A percentile compares a stretch with the other conserved stretches of the same genome.
These are phyloP conservation scores for Diplodia corticola DNA, from an alignment of 2,329 filamentous ascomycete genomes.

Conservation along the genomic window DNA sequence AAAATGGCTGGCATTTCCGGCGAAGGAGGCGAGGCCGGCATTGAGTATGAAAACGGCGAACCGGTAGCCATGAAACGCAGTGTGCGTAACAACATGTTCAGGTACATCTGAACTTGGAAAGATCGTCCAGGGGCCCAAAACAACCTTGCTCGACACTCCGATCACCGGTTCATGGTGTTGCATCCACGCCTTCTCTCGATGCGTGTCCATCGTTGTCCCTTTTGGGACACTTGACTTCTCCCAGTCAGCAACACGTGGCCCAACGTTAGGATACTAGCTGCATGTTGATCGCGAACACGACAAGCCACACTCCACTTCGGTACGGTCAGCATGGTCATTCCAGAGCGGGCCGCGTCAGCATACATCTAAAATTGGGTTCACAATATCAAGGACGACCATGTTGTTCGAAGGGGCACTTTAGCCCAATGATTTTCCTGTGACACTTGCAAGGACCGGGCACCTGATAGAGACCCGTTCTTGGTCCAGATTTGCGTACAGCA, in stretches of 20 bases:
- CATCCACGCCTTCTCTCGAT: not conserved
- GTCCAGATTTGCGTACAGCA: not conserved
- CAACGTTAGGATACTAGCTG: not conserved
- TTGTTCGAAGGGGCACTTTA: not conserved
- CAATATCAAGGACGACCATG: not conserved
- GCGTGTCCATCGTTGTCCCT: not conserved
- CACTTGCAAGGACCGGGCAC: not conserved
- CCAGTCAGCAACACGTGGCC: not conserved
- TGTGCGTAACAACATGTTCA: slow-evolving; percentile 76
- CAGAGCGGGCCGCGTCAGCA: not conserved
- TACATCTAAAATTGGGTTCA: not conserved
- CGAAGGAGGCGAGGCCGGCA: slow-evolving; percentile 68
- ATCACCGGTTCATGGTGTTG: not conserved
- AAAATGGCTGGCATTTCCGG: slow-evolving; percentile 68
- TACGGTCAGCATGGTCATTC: not conserved
- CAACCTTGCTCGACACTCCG: not conserved
- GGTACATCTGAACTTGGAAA: slow-evolving; percentile 57
- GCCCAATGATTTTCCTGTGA: not conserved
- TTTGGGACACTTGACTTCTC: not conserved
- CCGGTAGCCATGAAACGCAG: slow-evolving; percentile 71
- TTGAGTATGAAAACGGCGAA: slow-evolving; percentile 75
- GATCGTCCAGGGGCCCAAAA: not conserved
- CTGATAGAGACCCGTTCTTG: not conserved
- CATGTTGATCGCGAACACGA: not conserved
- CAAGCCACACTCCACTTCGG: not conserved